phyloP scores from a whole-genome alignment of 352 stramenopile genomes.

The Peronospora tabacina region DNA sequence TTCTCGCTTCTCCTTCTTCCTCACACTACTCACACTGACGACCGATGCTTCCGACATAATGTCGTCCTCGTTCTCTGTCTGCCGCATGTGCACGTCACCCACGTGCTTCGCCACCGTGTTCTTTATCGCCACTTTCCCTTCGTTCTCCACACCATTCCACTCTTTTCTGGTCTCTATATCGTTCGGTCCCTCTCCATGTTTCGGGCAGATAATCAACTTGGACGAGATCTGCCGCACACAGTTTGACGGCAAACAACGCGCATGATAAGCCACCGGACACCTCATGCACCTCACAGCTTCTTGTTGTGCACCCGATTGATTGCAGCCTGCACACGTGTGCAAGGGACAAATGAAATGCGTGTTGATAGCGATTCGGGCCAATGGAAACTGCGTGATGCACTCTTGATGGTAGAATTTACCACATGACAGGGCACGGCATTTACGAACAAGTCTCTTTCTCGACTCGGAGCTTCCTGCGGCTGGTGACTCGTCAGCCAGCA shows the following conservation, averaged over 20 bases:
- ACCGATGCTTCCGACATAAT: slow-evolving; percentile 35
- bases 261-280: slow-evolving; percentile 75
- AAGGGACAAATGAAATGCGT: slow-evolving; percentile 81
- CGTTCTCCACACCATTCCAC: background rate
- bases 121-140: slow-evolving; percentile 4
- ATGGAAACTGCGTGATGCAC: slow-evolving; percentile 70
- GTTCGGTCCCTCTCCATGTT: slow-evolving; percentile 23
- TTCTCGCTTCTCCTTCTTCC: slow-evolving; percentile 45
- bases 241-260: slow-evolving; percentile 56
- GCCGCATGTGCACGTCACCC: slow-evolving; percentile 9
- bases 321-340: slow-evolving; percentile 71
- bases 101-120: slow-evolving; percentile 1
- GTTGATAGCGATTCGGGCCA: slow-evolving; percentile 66
- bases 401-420: slow-evolving; percentile 82
- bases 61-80: slow-evolving; percentile 29
- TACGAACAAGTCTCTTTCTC: slow-evolving; percentile 36
- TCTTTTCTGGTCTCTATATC: background rate
- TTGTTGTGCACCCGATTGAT: slow-evolving; percentile 68
- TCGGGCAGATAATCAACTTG: slow-evolving; percentile 72
- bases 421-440: slow-evolving; percentile 74
- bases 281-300: slow-evolving; percentile 73
- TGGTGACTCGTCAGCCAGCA: slow-evolving; percentile 13
- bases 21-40: slow-evolving; percentile 27
- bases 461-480: slow-evolving; percentile 2
- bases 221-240: slow-evolving; percentile 49